Evolutionary conservation across 345 rosid species (phyloP).

Genomic region (Mallotus nudiflorus): DNA sequence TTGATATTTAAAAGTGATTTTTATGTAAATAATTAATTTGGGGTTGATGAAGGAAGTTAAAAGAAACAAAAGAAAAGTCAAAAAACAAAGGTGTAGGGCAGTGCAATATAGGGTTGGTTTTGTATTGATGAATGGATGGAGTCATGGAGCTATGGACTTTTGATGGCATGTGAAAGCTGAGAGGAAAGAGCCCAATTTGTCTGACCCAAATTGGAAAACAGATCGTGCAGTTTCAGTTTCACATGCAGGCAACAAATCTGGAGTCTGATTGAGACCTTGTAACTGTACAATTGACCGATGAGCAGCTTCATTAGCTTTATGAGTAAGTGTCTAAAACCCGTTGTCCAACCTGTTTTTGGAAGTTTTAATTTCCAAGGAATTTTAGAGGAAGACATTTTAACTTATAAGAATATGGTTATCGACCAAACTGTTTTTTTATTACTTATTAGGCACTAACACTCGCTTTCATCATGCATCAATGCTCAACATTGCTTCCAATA

Average conservation of each 20-base stretch:
- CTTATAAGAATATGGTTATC: background rate
- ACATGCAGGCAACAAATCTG: background rate
- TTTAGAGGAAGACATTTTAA: conserved; percentile 5
- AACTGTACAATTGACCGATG: conserved; percentile 10
- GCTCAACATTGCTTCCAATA: too few relatives aligned
- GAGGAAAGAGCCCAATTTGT: conserved; percentile 24
- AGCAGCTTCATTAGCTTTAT: conserved; percentile 17
- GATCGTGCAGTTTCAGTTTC: conserved; percentile 1
- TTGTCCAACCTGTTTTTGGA: background rate
- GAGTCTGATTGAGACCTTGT: conserved; percentile 10
- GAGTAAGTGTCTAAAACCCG: background rate
- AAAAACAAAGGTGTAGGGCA: too few relatives aligned
- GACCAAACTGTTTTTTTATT: too few relatives aligned
- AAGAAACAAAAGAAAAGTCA: too few relatives aligned
- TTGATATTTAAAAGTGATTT: too few relatives aligned
- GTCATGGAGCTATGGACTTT: too few relatives aligned
- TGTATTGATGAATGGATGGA: too few relatives aligned
- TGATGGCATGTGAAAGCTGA: conserved; percentile 7
- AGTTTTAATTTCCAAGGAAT: background rate
- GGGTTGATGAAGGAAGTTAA: too few relatives aligned
- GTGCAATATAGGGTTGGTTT: too few relatives aligned
- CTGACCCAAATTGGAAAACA: conserved; percentile 23
- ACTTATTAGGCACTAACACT: too few relatives aligned
- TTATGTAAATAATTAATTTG: too few relatives aligned
- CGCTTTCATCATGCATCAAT: too few relatives aligned